These are phyloP conservation scores for Colletotrichum neosansevieriae DNA, from an alignment of 2,329 filamentous ascomycete species.

Conservation along the genomic window DNA sequence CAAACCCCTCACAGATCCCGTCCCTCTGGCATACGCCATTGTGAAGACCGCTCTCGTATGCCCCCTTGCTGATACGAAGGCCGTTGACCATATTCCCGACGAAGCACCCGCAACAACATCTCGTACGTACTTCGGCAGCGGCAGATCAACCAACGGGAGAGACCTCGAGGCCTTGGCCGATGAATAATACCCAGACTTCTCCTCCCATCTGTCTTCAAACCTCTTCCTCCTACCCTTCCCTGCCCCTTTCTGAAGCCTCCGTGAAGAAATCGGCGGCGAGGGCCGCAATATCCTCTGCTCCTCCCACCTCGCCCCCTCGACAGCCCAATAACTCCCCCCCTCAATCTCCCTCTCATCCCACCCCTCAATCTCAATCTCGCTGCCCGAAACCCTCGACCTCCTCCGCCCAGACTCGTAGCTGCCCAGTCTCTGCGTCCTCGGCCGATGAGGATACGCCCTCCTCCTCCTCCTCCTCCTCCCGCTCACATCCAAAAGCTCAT, in stretches of 20 bases:
- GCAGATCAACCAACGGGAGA: conserved; percentile 11
- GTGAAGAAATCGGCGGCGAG: background rate
- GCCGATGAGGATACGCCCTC: conserved; percentile 6
- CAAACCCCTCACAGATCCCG: background rate
- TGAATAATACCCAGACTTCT: background rate
- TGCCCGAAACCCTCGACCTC: background rate
- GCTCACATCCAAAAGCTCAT: background rate
- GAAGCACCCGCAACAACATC: background rate
- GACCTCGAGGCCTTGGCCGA: background rate
- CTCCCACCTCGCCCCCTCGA: conserved; percentile 30
- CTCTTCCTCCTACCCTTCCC: background rate
- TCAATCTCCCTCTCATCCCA: conserved; percentile 24
- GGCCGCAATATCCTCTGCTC: conserved; percentile 18
- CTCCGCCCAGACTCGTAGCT: background rate
- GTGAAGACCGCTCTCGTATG: conserved; percentile 13
- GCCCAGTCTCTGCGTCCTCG: background rate
- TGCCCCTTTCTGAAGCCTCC: background rate
- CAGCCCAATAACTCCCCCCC: conserved; percentile 21
- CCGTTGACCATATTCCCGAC: too few species aligned
- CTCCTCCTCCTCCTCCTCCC: conserved; percentile 9
- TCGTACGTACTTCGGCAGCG: background rate
- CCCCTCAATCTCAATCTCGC: background rate
- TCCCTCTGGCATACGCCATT: conserved; percentile 21
- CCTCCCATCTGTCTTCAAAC: background rate
- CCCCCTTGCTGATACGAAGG: background rate